Evolutionary conservation across 495 filamentous ascomycete genomes (phyloP), one percentile per base, ranked within the genome.

Genomic region (Penicillium angulare): DNA sequence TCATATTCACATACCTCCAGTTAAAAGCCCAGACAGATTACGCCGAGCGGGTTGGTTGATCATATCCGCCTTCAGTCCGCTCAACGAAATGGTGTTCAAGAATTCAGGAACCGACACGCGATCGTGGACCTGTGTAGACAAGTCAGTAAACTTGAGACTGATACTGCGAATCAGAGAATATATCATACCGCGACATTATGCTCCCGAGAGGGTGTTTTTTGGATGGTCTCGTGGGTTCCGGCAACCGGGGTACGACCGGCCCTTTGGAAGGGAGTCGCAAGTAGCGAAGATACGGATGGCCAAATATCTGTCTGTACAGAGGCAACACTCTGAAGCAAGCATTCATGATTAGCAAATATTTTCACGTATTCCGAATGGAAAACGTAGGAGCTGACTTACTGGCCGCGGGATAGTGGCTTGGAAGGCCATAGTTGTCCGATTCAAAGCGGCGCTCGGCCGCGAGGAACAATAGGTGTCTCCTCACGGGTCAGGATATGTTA

Each of bases 381-480:
- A 16, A 7, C 20, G 32, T 24, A 15, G 27, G 20, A 20, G n/a
- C n/a, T n/a, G 57, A 33, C 72, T 55, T 65, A 75, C 74, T 49
- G 70, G 63, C 63, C 69, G 64, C 40, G 63, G 61, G 38, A 70
- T 62, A 41, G 73, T 61, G 49, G 60, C 58, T 66, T 76, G 74
- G 55, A 78, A 77, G 58, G 72, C 75, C 77, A 80, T 80, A 61
- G 51, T 66, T 67, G 65, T 69, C 63, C 58, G 59, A 56, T 63
- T 22, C 50, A 54, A 34, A 63, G 66, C 72, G 71, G 73, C 72
- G 41, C 72, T 61, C 39, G 71, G 73, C 73, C 73, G 72, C 65
- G 47, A 40, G 56, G 36, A 55, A 60, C 49, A 17, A 38, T 35
- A n/a, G 50, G 52, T 29, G 58, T 43, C 59, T 60, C 61, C 63